phyloP scores from a whole-genome alignment of 2,329 filamentous ascomycete species.

The Fusarium anthophilum region DNA sequence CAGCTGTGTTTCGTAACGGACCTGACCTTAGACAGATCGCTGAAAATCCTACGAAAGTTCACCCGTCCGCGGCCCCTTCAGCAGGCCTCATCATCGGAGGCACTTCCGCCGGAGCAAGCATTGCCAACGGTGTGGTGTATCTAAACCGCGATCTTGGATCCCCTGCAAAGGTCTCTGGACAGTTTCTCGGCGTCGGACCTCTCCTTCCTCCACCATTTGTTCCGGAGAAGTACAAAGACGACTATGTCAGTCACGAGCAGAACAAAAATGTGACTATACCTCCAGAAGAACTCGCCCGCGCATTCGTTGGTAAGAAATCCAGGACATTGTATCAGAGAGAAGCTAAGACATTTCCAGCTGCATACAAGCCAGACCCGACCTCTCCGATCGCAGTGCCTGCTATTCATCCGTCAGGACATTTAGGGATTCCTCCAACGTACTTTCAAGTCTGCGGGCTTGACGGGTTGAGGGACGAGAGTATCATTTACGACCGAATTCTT shows the following conservation, averaged over 20 bases:
- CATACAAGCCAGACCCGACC: background rate
- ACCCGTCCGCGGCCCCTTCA: background rate
- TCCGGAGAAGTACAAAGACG: background rate
- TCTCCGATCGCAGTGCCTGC: background rate
- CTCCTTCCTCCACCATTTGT: background rate
- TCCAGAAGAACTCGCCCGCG: background rate
- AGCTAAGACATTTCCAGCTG: background rate
- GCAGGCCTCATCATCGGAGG: background rate
- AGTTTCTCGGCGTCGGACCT: background rate
- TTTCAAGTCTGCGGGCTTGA: background rate
- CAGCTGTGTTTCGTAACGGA: fast-evolving
- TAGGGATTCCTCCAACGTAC: background rate
- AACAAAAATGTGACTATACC: background rate
- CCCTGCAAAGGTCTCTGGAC: background rate
- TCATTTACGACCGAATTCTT: background rate
- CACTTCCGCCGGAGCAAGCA: background rate
- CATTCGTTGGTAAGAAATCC: background rate
- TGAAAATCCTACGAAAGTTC: background rate
- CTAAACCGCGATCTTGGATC: background rate
- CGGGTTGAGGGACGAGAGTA: background rate
- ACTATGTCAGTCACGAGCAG: background rate
- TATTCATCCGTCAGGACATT: background rate
- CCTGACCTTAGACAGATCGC: background rate
- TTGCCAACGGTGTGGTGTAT: background rate
- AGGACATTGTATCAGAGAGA: fast-evolving